phyloP scores from a whole-genome alignment of 768 basidiomycete genomes.

The Strobilomyces echinocephalus region DNA sequence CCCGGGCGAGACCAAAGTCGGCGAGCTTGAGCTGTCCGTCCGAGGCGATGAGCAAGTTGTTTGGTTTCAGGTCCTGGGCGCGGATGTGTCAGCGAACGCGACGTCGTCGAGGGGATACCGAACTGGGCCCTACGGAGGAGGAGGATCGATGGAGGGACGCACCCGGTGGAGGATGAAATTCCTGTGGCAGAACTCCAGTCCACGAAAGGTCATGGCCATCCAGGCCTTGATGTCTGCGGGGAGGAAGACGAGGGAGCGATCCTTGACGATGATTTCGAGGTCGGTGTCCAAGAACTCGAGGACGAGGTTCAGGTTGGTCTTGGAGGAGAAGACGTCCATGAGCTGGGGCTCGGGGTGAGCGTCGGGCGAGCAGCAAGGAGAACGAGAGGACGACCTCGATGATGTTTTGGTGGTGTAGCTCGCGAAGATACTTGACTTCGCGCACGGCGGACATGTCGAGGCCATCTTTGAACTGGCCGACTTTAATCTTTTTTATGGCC shows the following conservation, averaged over 20 bases:
- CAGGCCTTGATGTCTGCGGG: constrained; percentile 97
- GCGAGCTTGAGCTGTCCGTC: constrained; percentile 94
- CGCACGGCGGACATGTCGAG: constrained; percentile 98
- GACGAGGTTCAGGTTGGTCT: constrained; percentile 94
- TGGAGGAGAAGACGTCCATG: constrained; percentile 93
- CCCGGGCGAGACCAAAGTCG: constrained; percentile 97
- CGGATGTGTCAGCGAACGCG: constrained; percentile 9
- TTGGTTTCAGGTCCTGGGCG: constrained; percentile 93
- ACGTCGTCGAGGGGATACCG: background rate
- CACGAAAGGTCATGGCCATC: constrained; percentile 98
- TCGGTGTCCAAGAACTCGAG: constrained; percentile 96
- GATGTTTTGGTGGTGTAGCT: constrained; percentile 90
- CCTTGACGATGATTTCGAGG: constrained; percentile 94
- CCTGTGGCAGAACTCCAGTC: constrained; percentile 96
- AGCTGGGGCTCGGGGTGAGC: constrained; percentile 49
- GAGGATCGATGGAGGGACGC: constrained; percentile 22
- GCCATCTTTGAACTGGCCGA: constrained; percentile 95
- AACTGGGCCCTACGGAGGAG: constrained; percentile 8
- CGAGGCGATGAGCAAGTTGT: constrained; percentile 91
- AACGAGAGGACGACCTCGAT: constrained; percentile 62
- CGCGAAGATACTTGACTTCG: constrained; percentile 95
- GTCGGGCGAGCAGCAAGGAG: background rate
- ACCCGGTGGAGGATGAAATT: constrained; percentile 94
- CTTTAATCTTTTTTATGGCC: constrained; percentile 98
- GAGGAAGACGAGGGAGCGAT: constrained; percentile 85